These are phyloP conservation scores for Malbranchea zuffiana DNA, from an alignment of 2,329 filamentous ascomycete species.

Conservation along the genomic window DNA sequence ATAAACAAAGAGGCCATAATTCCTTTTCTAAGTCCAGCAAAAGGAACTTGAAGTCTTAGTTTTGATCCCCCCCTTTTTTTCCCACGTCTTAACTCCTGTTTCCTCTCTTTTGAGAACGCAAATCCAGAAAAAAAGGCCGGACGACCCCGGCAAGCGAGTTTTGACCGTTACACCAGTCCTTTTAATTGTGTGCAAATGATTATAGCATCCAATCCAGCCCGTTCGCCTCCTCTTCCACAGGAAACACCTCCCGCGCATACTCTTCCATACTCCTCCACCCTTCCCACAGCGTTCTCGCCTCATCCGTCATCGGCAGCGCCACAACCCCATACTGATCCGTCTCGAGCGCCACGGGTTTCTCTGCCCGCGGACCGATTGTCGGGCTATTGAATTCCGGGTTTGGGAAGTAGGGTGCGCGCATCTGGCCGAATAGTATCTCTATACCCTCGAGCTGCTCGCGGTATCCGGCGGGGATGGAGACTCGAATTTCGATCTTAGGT, in stretches of 20 bases:
- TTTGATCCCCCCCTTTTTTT: too few relatives aligned
- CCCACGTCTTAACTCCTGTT: too few relatives aligned
- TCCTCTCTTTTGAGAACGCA: too few relatives aligned
- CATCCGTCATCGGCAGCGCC: constrained; percentile 59
- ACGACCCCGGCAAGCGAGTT: too few relatives aligned
- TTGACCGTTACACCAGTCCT: too few relatives aligned
- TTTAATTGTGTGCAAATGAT: too few relatives aligned
- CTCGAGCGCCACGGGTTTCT: constrained; percentile 19
- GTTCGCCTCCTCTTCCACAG: constrained; percentile 87
- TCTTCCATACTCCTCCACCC: constrained; percentile 84
- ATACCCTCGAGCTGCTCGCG: constrained; percentile 67
- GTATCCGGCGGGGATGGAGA: constrained; percentile 79
- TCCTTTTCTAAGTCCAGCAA: too few relatives aligned
- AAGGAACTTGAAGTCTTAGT: too few relatives aligned
- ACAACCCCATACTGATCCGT: constrained; percentile 28
- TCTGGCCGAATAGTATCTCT: constrained; percentile 48
- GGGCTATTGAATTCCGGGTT: constrained; percentile 44
- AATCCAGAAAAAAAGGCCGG: too few relatives aligned
- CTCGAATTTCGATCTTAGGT: constrained; percentile 65
- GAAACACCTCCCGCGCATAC: constrained; percentile 88
- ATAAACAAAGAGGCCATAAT: too few relatives aligned
- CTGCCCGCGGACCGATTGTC: constrained; percentile 26
- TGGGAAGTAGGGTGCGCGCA: constrained; percentile 53
- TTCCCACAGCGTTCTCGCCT: constrained; percentile 78
- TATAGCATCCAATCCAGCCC: constrained; percentile 79